Conservation (phyloP, 371 early-diverging fungal genomes). For the Capillidium rhysosporum region DNA sequence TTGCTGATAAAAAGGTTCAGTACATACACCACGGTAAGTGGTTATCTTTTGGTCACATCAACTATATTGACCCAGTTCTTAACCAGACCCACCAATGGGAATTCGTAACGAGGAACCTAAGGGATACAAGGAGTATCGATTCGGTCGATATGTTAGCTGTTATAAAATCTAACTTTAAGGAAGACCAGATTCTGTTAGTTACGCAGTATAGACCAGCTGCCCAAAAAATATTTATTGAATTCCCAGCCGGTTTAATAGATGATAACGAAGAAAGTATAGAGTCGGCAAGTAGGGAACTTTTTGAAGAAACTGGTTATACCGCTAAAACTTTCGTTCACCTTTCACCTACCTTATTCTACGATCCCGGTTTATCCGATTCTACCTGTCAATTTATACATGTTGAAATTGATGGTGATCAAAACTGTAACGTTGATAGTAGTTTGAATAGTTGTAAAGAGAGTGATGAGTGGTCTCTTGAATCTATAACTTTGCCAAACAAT, state of each 20-base stretch:
- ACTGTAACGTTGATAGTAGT: no score
- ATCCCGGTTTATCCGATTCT: neutral
- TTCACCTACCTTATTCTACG: neutral
- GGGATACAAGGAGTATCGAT: neutral
- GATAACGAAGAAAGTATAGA: neutral
- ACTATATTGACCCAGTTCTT: neutral
- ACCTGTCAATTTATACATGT: neutral
- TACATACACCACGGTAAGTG: neutral
- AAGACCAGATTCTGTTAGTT: neutral
- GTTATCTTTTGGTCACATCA: neutral
- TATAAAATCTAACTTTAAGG: neutral
- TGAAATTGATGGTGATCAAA: neutral
- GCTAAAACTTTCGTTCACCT: neutral
- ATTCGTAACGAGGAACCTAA: neutral
- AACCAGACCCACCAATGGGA: neutral
- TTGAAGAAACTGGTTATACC: neutral
- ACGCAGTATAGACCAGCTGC: neutral
- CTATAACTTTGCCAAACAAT: no score
- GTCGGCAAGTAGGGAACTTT: neutral
- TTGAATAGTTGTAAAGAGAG: no score
- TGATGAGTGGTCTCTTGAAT: no score
- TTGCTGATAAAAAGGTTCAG: no score
- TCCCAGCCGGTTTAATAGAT: neutral
- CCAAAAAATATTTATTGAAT: neutral
- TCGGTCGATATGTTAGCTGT: slow-evolving; percentile 1